phyloP scores from a whole-genome alignment of 345 rosid genomes.

The Salix exigua region DNA sequence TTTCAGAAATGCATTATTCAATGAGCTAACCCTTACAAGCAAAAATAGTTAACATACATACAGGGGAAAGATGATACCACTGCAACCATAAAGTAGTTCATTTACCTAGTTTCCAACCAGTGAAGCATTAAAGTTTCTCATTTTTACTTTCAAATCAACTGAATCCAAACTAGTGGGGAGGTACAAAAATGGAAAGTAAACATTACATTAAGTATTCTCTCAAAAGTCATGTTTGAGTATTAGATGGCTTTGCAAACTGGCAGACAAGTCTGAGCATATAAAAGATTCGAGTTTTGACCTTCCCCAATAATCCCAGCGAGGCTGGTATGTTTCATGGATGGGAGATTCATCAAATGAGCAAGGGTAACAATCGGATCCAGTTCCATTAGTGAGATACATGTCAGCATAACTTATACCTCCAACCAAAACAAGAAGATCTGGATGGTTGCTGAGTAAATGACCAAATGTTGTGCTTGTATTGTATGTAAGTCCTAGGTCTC shows the following conservation, averaged over 20 bases:
- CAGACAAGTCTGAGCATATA: not conserved
- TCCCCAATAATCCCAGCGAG: constrained; percentile 99
- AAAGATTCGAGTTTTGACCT: constrained; percentile 42
- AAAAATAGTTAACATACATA: not conserved
- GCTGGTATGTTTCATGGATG: constrained; percentile 73
- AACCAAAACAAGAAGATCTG: constrained; percentile 72
- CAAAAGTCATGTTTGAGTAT: not conserved
- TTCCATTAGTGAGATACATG: constrained; percentile 61
- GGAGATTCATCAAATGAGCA: constrained; percentile 52
- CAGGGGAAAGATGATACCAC: not conserved
- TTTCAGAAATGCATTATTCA: constrained; percentile 3
- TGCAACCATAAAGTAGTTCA: too few species aligned
- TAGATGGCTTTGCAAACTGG: not conserved
- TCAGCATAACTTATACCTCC: constrained; percentile 87
- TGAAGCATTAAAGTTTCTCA: not conserved
- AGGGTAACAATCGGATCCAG: constrained; percentile 44
- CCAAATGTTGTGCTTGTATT: constrained; percentile 56
- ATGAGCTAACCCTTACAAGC: not conserved
- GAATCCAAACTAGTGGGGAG: too few species aligned
- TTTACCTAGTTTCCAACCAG: not conserved
- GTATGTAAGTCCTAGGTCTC: constrained; percentile 83
- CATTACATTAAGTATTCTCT: too few species aligned
- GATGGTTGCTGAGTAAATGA: constrained; percentile 70
- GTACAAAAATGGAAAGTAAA: not conserved
- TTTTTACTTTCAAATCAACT: too few species aligned